These are phyloP conservation scores for Diaporthe sp. DNA, from an alignment of 2,329 filamentous ascomycete species.

Conservation along the genomic window DNA sequence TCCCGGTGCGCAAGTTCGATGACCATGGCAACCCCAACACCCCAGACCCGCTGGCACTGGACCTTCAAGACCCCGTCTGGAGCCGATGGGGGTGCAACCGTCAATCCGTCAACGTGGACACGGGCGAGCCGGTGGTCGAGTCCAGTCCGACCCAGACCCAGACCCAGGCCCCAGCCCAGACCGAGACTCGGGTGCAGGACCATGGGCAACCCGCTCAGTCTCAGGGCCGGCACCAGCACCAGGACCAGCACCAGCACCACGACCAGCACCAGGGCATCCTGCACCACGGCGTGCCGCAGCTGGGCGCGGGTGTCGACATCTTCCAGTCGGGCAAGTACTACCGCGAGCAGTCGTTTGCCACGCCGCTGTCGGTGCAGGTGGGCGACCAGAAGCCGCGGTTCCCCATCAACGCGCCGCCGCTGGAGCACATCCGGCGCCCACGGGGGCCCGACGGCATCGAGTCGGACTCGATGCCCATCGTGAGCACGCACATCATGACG, in stretches of 20 bases:
- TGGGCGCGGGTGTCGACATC: slow-evolving; percentile 8
- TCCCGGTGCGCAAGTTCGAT: background rate
- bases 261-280: background rate
- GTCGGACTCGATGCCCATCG: slow-evolving; percentile 51
- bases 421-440: slow-evolving; percentile 55
- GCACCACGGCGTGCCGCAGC: slow-evolving; percentile 4
- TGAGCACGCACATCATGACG: slow-evolving; percentile 57
- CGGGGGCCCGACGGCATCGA: slow-evolving; percentile 45
- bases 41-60: background rate
- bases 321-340: slow-evolving; percentile 40
- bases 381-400: slow-evolving; percentile 50
- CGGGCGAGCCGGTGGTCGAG: background rate
- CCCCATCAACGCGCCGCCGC: slow-evolving; percentile 52
- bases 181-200: background rate
- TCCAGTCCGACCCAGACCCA: too few relatives aligned
- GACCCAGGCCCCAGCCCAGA: background rate
- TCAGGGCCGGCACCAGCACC: background rate
- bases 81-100: slow-evolving; percentile 20
- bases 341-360: slow-evolving; percentile 49
- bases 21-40: background rate
- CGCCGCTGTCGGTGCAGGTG: slow-evolving; percentile 46
- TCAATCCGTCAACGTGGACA: background rate
- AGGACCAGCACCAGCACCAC: background rate
- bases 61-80: background rate
- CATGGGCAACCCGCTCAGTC: too few relatives aligned